These are phyloP conservation scores for Meira miltonrushii DNA, from an alignment of 1,284 basidiomycete genomes.

Conservation along the genomic window DNA sequence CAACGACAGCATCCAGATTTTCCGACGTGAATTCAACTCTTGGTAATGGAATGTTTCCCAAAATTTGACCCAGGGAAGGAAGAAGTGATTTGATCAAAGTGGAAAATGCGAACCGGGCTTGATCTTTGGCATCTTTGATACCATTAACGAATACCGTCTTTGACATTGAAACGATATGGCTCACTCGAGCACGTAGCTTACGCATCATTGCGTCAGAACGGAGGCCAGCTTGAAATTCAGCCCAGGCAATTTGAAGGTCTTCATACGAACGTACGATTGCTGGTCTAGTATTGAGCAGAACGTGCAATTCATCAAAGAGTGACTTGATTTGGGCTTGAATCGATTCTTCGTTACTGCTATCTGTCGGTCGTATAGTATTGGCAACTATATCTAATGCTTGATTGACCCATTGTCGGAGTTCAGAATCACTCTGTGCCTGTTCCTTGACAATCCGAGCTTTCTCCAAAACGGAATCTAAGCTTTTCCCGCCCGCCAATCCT, in stretches of 20 bases:
- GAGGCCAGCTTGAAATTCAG: neutral
- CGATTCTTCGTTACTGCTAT: neutral
- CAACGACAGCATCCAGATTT: slow-evolving; percentile 13
- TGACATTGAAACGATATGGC: neutral
- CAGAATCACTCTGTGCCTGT: neutral
- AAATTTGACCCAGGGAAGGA: slow-evolving; percentile 4
- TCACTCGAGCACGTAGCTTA: neutral
- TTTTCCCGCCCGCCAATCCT: slow-evolving; percentile 15
- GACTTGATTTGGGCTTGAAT: neutral
- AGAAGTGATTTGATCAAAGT: slow-evolving; percentile 4
- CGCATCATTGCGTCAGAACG: neutral
- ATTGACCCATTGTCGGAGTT: slow-evolving; percentile 3
- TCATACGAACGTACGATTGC: neutral
- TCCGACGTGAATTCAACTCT: slow-evolving; percentile 15
- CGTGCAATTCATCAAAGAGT: neutral
- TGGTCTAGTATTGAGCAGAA: neutral
- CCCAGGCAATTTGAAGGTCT: neutral
- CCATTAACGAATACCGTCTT: neutral
- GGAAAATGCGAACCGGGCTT: neutral
- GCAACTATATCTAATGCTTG: neutral
- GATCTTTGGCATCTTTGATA: slow-evolving; percentile 3
- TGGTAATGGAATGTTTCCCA: slow-evolving; percentile 12
- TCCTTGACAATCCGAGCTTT: neutral
- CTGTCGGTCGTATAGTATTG: too few species aligned
- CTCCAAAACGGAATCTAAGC: slow-evolving; percentile 4